Conservation (phyloP, 495 filamentous ascomycete species). For the Penicillium verhagenii region DNA sequence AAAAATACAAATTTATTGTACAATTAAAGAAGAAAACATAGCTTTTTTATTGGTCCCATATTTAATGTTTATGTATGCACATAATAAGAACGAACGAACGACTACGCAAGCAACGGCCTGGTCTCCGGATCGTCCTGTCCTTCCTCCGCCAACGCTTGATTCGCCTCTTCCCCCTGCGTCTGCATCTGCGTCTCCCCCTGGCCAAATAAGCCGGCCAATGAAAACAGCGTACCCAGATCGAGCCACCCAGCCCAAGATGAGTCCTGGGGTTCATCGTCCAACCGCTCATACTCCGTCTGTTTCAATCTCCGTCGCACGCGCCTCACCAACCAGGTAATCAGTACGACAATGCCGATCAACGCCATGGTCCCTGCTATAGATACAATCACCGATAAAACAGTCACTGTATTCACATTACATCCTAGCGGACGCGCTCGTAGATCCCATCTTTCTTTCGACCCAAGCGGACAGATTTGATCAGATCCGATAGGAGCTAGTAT, state of each 20-base stretch:
- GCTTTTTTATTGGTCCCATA: too few relatives aligned
- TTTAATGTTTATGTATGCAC: too few relatives aligned
- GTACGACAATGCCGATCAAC: slow-evolving; percentile 27
- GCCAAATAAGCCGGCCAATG: slow-evolving; percentile 1
- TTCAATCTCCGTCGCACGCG: slow-evolving; percentile 27
- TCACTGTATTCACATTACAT: slow-evolving; percentile 50
- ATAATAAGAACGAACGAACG: not conserved
- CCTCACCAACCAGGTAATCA: slow-evolving; percentile 23
- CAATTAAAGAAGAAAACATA: too few relatives aligned
- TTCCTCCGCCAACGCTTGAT: slow-evolving; percentile 6
- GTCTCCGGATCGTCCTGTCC: slow-evolving; percentile 27
- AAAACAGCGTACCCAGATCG: slow-evolving; percentile 7
- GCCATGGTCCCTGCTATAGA: slow-evolving; percentile 37
- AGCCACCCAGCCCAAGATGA: slow-evolving; percentile 7
- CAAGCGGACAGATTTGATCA: slow-evolving; percentile 47
- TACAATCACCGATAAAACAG: slow-evolving; percentile 41
- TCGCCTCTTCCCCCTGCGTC: not conserved
- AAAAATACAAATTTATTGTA: too few relatives aligned
- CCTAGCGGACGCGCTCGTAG: slow-evolving; percentile 48
- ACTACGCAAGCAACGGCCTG: slow-evolving; percentile 28
- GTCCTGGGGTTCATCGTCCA: slow-evolving; percentile 6
- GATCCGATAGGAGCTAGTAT: slow-evolving; percentile 47
- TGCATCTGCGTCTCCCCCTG: not conserved
- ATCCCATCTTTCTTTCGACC: slow-evolving; percentile 52
- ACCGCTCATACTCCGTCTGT: slow-evolving; percentile 11